Evolutionary conservation across 495 filamentous ascomycete genomes (phyloP).

Genomic region (Penicillium soppii): DNA sequence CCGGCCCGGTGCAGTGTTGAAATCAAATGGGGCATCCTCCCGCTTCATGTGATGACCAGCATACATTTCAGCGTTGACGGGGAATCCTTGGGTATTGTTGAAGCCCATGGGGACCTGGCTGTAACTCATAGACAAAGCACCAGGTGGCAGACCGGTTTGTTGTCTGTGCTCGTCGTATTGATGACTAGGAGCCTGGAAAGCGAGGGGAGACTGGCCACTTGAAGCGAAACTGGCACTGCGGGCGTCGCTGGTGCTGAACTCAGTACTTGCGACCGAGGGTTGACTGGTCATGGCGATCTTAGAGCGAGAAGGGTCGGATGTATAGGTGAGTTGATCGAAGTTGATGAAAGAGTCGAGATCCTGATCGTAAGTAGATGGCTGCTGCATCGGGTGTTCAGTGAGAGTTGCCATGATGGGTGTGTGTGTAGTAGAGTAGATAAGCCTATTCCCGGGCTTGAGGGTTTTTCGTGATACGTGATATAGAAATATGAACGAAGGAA

Average conservation of each 20-base stretch:
- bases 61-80: slow-evolving; percentile 46
- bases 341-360: slow-evolving; percentile 52
- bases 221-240: slow-evolving; percentile 42
- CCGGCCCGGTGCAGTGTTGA: slow-evolving; percentile 54
- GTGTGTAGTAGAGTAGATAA: too few species aligned
- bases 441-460: too few species aligned
- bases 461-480: not conserved
- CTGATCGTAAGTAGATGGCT: slow-evolving; percentile 40
- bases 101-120: slow-evolving; percentile 57
- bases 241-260: slow-evolving; percentile 36
- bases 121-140: slow-evolving; percentile 69
- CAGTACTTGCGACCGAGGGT: slow-evolving; percentile 38
- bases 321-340: slow-evolving; percentile 48
- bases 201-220: slow-evolving; percentile 51
- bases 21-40: slow-evolving; percentile 46
- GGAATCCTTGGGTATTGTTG: slow-evolving; percentile 47
- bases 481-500: slow-evolving; percentile 2
- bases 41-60: slow-evolving; percentile 51
- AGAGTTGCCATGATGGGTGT: slow-evolving; percentile 44
- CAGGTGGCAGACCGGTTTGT: slow-evolving; percentile 82
- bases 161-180: slow-evolving; percentile 91
- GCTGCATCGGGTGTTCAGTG: slow-evolving; percentile 37
- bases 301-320: slow-evolving; percentile 39
- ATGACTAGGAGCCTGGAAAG: slow-evolving; percentile 78
- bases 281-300: slow-evolving; percentile 40